Conservation (phyloP, 2,329 filamentous ascomycete species). For the Hypomyces rosellus region DNA sequence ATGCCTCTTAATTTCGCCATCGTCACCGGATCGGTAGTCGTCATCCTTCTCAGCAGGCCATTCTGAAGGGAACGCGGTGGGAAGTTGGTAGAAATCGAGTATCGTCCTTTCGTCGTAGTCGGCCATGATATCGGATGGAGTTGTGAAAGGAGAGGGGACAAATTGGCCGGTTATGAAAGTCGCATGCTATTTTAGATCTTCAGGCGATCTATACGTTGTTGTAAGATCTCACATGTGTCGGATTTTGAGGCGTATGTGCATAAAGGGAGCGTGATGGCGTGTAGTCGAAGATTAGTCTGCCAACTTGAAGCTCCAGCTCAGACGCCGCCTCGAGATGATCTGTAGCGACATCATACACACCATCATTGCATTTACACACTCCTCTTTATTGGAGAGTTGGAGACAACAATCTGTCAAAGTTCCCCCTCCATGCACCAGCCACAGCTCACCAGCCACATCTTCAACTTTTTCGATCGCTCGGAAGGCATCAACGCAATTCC, state of each 20-base stretch:
- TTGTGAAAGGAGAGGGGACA: background rate
- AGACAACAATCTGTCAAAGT: background rate
- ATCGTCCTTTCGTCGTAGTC: slow-evolving; percentile 74
- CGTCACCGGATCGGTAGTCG: slow-evolving; percentile 57
- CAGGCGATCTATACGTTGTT: background rate
- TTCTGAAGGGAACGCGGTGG: slow-evolving; percentile 68
- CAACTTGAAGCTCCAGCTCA: background rate
- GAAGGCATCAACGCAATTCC: slow-evolving; percentile 17
- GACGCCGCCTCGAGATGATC: background rate
- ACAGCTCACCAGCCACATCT: background rate
- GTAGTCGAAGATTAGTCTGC: background rate
- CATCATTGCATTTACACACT: background rate
- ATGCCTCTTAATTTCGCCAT: slow-evolving; percentile 41
- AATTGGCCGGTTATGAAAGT: background rate
- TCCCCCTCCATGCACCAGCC: background rate
- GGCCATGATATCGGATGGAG: slow-evolving; percentile 41
- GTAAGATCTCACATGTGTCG: background rate
- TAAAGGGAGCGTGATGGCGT: background rate
- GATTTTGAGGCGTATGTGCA: background rate
- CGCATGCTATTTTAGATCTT: background rate
- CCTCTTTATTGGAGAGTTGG: background rate
- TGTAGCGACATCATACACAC: background rate
- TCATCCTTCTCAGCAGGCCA: slow-evolving; percentile 80
- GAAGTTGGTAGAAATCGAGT: slow-evolving; percentile 84
- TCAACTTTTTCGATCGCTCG: slow-evolving; percentile 5